A percentile compares a stretch with the other conserved stretches of the same genome.
phyloP scores from a whole-genome alignment of 306 rosid genomes.

The Mimosa pudica region DNA sequence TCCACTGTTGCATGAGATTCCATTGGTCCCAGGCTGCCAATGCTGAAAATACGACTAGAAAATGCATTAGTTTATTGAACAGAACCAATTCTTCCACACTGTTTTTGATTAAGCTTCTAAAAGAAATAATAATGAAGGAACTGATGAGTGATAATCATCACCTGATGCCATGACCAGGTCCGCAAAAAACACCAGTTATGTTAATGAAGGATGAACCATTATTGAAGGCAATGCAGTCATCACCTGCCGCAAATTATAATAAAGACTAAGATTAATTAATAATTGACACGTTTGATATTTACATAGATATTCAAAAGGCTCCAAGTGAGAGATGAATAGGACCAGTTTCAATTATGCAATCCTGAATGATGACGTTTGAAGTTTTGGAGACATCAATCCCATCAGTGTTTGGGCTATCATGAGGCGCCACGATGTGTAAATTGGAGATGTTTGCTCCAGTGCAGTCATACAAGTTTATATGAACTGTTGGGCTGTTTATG shows the following conservation, averaged over 20 bases:
- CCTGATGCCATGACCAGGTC: constrained; percentile 73
- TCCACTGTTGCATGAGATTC: constrained; percentile 40
- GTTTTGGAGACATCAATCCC: constrained; percentile 44
- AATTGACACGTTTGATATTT: not conserved
- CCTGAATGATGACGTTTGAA: constrained; percentile 23
- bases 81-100: not conserved
- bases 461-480: constrained; percentile 37
- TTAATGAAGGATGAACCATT: constrained; percentile 44
- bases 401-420: constrained; percentile 61
- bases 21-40: constrained; percentile 54
- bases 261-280: not conserved
- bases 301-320: too few relatives aligned
- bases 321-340: not conserved
- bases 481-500: constrained; percentile 42
- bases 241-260: constrained; percentile 39
- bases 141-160: constrained; percentile 1
- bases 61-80: not conserved
- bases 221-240: constrained; percentile 59
- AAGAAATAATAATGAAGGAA: not conserved
- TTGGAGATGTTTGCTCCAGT: not conserved
- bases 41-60: constrained; percentile 15
- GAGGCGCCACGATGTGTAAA: constrained; percentile 48
- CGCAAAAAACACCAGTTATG: constrained; percentile 43
- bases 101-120: too few relatives aligned
- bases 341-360: constrained; percentile 44